Base-by-base conservation (phyloP, 169 alveolate species). In the Toxoplasma gondii region DNA sequence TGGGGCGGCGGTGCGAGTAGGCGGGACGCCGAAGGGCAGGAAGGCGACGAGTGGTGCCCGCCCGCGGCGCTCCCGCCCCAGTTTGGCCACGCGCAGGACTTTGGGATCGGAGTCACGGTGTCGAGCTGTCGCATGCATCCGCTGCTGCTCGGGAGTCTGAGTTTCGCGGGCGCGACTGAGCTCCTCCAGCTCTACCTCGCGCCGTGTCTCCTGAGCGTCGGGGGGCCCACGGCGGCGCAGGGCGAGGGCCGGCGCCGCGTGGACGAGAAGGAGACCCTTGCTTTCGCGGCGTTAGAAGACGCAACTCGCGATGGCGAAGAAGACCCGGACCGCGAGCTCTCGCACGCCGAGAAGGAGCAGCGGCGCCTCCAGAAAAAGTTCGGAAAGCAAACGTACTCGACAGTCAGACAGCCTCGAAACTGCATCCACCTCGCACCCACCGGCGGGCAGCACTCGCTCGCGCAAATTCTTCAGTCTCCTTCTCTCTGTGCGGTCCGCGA, bases 331-430 rank as follows among this genome's bases (percentile, higher is more conserved):
- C n/a, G 49, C 43, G 44, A 31, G 84, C 39, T 74, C 45, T 31
- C 84, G 39, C 45, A 74, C 45, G 64, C 12, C 1, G 90, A 82
- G 41, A 38, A 36, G 24, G 90, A 36, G 67, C 90, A 29, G 69
- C 4, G 90, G 67, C 90, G 90, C 64, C 64, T 82, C 34, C 94
- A 92, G 49, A 92, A 92, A 74, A 80, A 67, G 27, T 92, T 92
- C 41, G 94, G 94, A 54, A 83, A 83, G 38, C 87, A 80, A 34
- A 88, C 94, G 24, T 92, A 92, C 80, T 67, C 92, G 39, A 67
- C 94, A 29, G 88, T 92, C 7, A 27, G 94, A 24, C 94, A 92
- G 70, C 94, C 94, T 0, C 45, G 94, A 0, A 92, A 67, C 44
- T 54, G 45, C 29, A 92, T 92, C 81, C 78, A 92, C 39, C 39